These are phyloP conservation scores for Ploettnerulaceae sp. DNA, from an alignment of 2,329 filamentous ascomycete genomes.

Conservation along the genomic window DNA sequence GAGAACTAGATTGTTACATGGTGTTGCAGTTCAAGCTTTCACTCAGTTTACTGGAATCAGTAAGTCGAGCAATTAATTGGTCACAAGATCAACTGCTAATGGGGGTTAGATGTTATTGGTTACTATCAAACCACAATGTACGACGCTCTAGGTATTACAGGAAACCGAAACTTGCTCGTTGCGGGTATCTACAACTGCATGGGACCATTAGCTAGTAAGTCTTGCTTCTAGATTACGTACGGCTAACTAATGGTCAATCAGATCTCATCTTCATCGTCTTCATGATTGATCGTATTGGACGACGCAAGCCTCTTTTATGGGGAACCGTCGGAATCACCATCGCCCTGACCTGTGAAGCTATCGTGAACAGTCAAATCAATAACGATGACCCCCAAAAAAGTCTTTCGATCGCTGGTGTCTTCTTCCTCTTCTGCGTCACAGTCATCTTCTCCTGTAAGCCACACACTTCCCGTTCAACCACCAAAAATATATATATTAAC, in stretches of 20 bases:
- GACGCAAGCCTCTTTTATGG: conserved; percentile 48
- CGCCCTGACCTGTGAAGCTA: conserved; percentile 55
- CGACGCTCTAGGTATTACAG: conserved; percentile 50
- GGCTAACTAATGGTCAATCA: not conserved
- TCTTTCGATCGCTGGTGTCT: conserved; percentile 56
- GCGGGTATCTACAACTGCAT: conserved; percentile 57
- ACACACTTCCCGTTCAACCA: no score
- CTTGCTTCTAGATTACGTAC: not conserved
- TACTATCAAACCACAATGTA: conserved; percentile 61
- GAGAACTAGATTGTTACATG: conserved; percentile 58
- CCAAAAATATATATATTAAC: no score
- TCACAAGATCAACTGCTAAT: conserved; percentile 5
- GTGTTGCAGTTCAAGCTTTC: conserved; percentile 58
- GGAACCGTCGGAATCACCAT: conserved; percentile 51
- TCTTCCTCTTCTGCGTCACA: conserved; percentile 61
- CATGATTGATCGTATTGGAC: conserved; percentile 49
- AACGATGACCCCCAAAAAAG: conserved; percentile 38
- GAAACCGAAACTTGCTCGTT: conserved; percentile 48
- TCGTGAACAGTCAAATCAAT: conserved; percentile 47
- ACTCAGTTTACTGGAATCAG: conserved; percentile 59
- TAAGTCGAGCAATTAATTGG: conserved; percentile 11
- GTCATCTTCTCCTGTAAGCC: conserved; percentile 46
- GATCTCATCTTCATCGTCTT: conserved; percentile 57
- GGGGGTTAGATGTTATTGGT: conserved; percentile 48
- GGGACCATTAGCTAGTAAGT: conserved; percentile 43